phyloP scores from a whole-genome alignment of 2,329 filamentous ascomycete species.

The Botrytis fabae region DNA sequence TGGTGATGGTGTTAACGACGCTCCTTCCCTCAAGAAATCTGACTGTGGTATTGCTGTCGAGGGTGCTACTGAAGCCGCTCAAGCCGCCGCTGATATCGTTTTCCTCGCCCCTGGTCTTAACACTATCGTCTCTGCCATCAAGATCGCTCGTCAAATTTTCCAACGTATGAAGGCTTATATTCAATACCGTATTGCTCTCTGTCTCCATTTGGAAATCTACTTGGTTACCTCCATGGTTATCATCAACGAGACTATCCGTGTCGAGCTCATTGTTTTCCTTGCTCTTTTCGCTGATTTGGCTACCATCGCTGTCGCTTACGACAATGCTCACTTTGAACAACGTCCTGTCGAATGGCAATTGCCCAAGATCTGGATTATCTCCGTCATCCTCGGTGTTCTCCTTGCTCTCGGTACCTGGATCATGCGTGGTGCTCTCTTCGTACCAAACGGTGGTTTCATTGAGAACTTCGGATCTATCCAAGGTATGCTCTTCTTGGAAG shows the following conservation, averaged over 20 bases:
- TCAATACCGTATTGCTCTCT: conserved; percentile 91
- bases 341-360: conserved; percentile 79
- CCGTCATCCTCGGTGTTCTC: conserved; percentile 64
- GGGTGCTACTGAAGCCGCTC: conserved; percentile 86
- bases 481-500: conserved; percentile 72
- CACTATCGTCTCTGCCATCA: conserved; percentile 88
- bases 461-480: conserved; percentile 74
- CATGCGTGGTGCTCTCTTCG: conserved; percentile 68
- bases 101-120: conserved; percentile 90
- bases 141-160: conserved; percentile 93
- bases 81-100: conserved; percentile 89
- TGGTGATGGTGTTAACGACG: conserved; percentile 94
- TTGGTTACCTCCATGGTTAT: conserved; percentile 77
- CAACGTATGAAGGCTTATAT: conserved; percentile 97
- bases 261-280: conserved; percentile 75
- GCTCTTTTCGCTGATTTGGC: conserved; percentile 78
- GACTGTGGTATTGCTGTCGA: conserved; percentile 95
- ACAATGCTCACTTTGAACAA: conserved; percentile 74
- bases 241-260: conserved; percentile 73
- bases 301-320: conserved; percentile 76
- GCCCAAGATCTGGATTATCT: conserved; percentile 80
- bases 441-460: conserved; percentile 69
- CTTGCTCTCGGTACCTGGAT: conserved; percentile 73
- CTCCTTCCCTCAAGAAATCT: conserved; percentile 88
- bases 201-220: conserved; percentile 85